These are phyloP conservation scores for Dryas octopetala DNA, from an alignment of 306 rosid species.

Conservation along the genomic window DNA sequence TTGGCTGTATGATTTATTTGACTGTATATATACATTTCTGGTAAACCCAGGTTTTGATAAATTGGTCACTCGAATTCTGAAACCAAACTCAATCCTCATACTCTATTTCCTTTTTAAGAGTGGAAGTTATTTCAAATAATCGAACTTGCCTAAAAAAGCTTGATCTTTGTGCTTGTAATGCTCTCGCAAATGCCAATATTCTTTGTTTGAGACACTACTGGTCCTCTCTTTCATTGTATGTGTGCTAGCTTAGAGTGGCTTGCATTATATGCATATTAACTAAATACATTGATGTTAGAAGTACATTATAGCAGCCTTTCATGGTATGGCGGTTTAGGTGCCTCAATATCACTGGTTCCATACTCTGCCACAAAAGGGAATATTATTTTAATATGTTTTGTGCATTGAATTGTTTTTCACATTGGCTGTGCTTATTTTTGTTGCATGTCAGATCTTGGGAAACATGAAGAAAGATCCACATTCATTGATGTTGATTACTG, in stretches of 20 bases:
- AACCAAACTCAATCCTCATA: neutral
- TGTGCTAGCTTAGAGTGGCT: neutral
- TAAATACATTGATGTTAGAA: neutral
- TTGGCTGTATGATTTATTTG: neutral
- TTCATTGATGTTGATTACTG: conserved; percentile 73
- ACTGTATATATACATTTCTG: neutral
- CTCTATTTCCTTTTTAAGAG: neutral
- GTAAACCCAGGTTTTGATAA: neutral
- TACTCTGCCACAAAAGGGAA: conserved; percentile 14
- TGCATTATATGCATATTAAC: neutral
- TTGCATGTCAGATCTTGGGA: conserved; percentile 65
- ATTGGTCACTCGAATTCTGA: neutral
- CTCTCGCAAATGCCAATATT: neutral
- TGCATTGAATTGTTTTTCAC: conserved; percentile 16
- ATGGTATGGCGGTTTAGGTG: conserved; percentile 1
- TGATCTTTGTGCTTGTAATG: neutral
- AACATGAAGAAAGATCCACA: conserved; percentile 69
- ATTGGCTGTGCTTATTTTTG: conserved; percentile 29
- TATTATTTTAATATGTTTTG: conserved; percentile 1
- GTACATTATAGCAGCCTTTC: neutral
- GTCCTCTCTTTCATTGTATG: neutral
- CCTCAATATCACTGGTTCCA: conserved; percentile 16
- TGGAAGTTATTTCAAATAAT: neutral
- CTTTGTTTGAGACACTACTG: neutral
- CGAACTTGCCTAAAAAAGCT: neutral